These are phyloP conservation scores for Pelagophyceae sp. DNA, from an alignment of 352 stramenopile species.

Conservation along the genomic window DNA sequence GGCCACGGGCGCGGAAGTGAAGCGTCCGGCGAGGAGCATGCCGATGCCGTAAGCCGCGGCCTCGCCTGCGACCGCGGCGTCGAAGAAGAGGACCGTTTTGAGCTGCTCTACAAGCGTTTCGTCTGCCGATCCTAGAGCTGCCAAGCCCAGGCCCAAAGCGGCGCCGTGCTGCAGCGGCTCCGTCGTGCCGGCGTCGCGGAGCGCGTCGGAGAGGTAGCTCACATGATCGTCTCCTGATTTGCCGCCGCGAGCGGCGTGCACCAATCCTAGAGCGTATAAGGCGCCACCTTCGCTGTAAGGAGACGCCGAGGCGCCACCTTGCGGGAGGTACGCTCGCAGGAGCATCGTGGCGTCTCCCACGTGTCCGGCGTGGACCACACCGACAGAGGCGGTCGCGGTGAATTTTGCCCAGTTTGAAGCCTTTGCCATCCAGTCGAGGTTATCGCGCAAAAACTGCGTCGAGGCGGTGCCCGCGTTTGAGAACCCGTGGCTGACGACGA, in stretches of 20 bases:
- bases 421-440: conserved; percentile 97
- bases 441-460: conserved; percentile 92
- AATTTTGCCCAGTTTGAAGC: conserved; percentile 99
- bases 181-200: conserved; percentile 70
- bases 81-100: conserved; percentile 92
- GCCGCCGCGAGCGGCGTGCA: conserved; percentile 90
- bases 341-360: conserved; percentile 94
- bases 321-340: conserved; percentile 90
- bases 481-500: conserved; percentile 90
- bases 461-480: conserved; percentile 94
- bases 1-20: conserved; percentile 41
- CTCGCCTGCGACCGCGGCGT: conserved; percentile 94
- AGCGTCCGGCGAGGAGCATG: conserved; percentile 86
- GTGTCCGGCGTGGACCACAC: conserved; percentile 95
- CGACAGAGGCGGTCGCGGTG: conserved; percentile 90
- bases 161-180: conserved; percentile 95
- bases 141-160: conserved; percentile 90
- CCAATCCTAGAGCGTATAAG: conserved; percentile 94
- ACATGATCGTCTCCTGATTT: conserved; percentile 65
- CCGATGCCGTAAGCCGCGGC: conserved; percentile 94
- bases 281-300: conserved; percentile 94
- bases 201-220: conserved; percentile 53
- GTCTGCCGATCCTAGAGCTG: conserved; percentile 83
- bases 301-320: conserved; percentile 50
- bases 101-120: conserved; percentile 89